Conservation (phyloP, 1,284 basidiomycete genomes). For the Quambalaria eucalypti region DNA sequence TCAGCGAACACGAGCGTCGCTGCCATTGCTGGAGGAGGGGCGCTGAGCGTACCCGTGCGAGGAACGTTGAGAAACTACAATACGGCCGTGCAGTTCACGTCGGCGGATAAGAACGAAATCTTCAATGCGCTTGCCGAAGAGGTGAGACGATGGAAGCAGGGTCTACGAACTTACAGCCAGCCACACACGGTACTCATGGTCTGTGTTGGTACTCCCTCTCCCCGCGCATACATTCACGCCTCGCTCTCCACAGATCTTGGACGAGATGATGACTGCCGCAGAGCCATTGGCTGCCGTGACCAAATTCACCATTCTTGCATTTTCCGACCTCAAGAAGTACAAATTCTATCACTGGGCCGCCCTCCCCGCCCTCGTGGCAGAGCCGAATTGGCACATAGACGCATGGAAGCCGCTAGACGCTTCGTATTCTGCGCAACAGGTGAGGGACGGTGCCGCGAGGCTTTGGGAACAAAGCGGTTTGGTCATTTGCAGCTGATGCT, state of each 20-base stretch:
- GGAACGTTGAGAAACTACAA: constrained; percentile 74
- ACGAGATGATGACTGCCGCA: constrained; percentile 9
- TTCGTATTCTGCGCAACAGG: background rate
- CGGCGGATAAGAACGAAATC: constrained; percentile 72
- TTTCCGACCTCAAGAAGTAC: constrained; percentile 95
- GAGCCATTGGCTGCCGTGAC: constrained; percentile 51
- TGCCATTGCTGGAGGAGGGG: no score
- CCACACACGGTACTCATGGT: background rate
- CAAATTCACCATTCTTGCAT: constrained; percentile 79
- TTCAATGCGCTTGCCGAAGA: constrained; percentile 50
- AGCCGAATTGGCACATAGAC: constrained; percentile 54
- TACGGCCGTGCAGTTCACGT: constrained; percentile 90
- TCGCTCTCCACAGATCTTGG: background rate
- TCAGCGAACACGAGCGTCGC: background rate
- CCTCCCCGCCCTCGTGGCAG: constrained; percentile 72
- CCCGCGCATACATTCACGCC: background rate
- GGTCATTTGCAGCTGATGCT: no score
- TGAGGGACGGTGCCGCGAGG: constrained; percentile 27
- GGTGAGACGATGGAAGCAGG: no score
- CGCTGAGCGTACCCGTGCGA: constrained; percentile 44
- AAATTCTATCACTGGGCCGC: constrained; percentile 97
- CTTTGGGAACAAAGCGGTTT: no score
- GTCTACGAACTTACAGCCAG: no score
- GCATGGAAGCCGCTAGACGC: background rate
- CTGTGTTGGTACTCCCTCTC: background rate